Evolutionary conservation across 139 green algal species (phyloP).

Genomic region (Cymbomonas tetramitiformis): DNA sequence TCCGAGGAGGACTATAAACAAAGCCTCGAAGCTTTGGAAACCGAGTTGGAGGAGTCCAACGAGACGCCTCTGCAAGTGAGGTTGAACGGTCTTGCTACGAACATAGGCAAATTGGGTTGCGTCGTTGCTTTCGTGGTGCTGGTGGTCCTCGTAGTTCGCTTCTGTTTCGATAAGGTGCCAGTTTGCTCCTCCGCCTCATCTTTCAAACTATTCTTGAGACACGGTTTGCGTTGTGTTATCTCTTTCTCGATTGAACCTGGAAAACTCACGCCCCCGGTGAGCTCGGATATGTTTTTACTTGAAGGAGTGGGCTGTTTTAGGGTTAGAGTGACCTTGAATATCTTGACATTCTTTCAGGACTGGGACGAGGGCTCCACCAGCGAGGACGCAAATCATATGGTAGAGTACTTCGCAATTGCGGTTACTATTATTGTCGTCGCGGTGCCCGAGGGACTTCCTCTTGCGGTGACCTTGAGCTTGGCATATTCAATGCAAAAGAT

Average conservation of each 20-base stretch:
- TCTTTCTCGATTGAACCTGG: no score
- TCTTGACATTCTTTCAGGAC: no score
- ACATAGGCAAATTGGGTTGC: conserved; percentile 86
- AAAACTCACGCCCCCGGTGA: no score
- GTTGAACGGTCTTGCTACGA: conserved; percentile 63
- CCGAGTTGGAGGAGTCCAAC: conserved; percentile 58
- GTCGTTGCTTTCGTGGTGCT: conserved; percentile 75
- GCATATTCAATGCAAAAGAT: conserved; percentile 76
- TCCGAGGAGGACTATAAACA: no score
- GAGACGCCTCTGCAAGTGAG: conserved; percentile 86
- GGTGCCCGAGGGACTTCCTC: conserved; percentile 73
- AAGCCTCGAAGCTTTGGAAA: no score
- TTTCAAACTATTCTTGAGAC: no score
- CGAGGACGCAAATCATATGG: conserved; percentile 45
- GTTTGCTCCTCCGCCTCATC: no score
- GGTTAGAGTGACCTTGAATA: no score
- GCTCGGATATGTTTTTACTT: no score
- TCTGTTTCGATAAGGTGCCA: no score
- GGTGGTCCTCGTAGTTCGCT: conserved; percentile 47
- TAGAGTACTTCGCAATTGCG: conserved; percentile 80
- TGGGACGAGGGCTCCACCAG: conserved; percentile 30
- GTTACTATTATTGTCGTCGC: conserved; percentile 89
- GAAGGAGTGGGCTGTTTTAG: no score
- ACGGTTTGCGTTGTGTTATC: no score
- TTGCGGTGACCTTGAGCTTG: conserved; percentile 46